phyloP scores from a whole-genome alignment of 1,139 yeast genomes.

The Cylindricascospora bacillispora region DNA sequence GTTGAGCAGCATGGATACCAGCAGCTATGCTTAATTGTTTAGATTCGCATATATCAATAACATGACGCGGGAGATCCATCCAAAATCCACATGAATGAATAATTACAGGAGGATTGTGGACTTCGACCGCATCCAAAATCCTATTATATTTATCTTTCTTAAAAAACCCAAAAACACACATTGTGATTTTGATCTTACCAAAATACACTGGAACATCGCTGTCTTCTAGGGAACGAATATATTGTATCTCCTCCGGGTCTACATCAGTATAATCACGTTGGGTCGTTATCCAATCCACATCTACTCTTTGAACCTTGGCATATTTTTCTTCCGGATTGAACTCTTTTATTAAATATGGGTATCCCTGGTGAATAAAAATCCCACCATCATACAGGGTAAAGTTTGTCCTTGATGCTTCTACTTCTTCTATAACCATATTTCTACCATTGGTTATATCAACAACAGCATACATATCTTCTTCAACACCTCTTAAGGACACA shows the following conservation, averaged over 20 bases:
- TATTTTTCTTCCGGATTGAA: conserved; percentile 61
- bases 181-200: conserved; percentile 62
- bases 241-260: conserved; percentile 69
- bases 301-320: conserved; percentile 78
- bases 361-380: conserved; percentile 86
- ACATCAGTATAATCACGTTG: conserved; percentile 90
- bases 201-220: conserved; percentile 58
- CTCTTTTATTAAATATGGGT: conserved; percentile 73
- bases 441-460: conserved; percentile 73
- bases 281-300: conserved; percentile 85
- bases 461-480: conserved; percentile 70
- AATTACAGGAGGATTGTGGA: conserved; percentile 72
- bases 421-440: conserved; percentile 69
- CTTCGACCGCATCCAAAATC: conserved; percentile 85
- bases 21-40: conserved; percentile 66
- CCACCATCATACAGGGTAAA: conserved; percentile 95
- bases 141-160: conserved; percentile 65
- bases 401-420: conserved; percentile 81
- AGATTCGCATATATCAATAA: conserved; percentile 42
- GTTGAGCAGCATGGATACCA: conserved; percentile 95
- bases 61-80: conserved; percentile 66
- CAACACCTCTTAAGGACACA: conserved; percentile 72
- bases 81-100: conserved; percentile 71
- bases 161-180: conserved; percentile 82
- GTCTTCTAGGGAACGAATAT: conserved; percentile 38